Evolutionary conservation across 2,329 filamentous ascomycete species (phyloP), one percentile per base, ranked within the genome.

Genomic region (Colletotrichum brevisporum): DNA sequence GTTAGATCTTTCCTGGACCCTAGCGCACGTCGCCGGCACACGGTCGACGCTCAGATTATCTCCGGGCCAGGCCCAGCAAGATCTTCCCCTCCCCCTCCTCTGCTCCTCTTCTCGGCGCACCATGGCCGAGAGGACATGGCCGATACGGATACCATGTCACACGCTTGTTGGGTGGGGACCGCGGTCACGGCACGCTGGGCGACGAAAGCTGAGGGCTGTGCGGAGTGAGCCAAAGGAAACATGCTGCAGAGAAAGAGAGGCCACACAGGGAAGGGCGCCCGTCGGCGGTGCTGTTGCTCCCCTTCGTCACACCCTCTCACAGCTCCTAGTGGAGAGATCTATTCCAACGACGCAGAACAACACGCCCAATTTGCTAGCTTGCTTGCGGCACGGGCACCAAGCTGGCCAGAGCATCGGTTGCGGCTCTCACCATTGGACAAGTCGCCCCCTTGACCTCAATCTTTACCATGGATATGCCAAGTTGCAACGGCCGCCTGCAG

Each of bases 401-500:
- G 31, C 45, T 65, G 66, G 51, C 45, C 50, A 56, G 56, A 48
- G 55, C 51, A 60, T 27, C 26, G 16, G 51, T 56, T 69, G 51
- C 56, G 62, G 55, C 63, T 65, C 56, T 61, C 62, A 26, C 47
- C 43, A 69, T 69, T 69, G 67, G 67, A 50, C 56, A 15, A 39
- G 18, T 52, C 31, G 21, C n/a, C 48, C 31, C 51, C 62, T 45
- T 60, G 55, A 55, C 45, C 51, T 67, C 45, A 9, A 47, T 26
- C 50, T 47, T 26, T 55, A 26, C 63, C 67, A 69, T 69, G 62
- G 62, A 24, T 69, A 56, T 69, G 51, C 61, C 62, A 66, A 67
- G 62, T 56, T 66, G 45, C 47, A 70, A 70, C 67, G 63, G 67
- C 47, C 63, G 57, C 57, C 63, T 67, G 67, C 67, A 68, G 67